Percentiles rank a stretch among this genome's conserved stretches.
phyloP scores from a whole-genome alignment of 108 stramenopile species.

The Cyclotella kingstonii region DNA sequence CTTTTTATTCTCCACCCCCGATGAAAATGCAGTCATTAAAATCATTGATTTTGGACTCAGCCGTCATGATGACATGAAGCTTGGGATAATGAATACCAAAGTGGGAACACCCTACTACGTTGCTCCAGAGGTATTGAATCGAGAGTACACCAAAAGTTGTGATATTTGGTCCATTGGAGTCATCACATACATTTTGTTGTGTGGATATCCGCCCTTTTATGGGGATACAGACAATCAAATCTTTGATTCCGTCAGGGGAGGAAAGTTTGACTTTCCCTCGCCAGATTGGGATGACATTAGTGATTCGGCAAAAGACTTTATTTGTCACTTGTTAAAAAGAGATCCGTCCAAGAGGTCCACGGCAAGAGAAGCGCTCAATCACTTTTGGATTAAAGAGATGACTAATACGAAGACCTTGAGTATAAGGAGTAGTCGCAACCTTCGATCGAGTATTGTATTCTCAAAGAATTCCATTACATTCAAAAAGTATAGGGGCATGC shows the following conservation, averaged over 20 bases:
- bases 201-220: conserved; percentile 82
- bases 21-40: conserved; percentile 85
- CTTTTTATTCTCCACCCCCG: conserved; percentile 85
- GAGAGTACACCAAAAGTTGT: conserved; percentile 91
- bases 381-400: conserved; percentile 70
- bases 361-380: conserved; percentile 67
- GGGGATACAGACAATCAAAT: conserved; percentile 57
- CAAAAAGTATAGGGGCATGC: conserved; percentile 75
- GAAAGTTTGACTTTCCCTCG: conserved; percentile 77
- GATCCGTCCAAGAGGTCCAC: conserved; percentile 70
- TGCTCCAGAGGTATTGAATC: conserved; percentile 90
- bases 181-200: conserved; percentile 87
- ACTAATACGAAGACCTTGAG: neutral
- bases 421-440: conserved; percentile 5
- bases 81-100: conserved; percentile 89
- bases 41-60: conserved; percentile 99
- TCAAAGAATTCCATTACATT: conserved; percentile 51
- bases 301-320: conserved; percentile 70
- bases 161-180: conserved; percentile 97
- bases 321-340: conserved; percentile 56
- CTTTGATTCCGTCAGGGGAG: conserved; percentile 67
- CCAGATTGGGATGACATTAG: conserved; percentile 85
- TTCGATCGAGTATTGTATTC: conserved; percentile 23
- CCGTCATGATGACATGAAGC: conserved; percentile 78
- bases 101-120: conserved; percentile 92